Base-by-base conservation (phyloP, 306 rosid species). In the Chamaecrista fasciculata region DNA sequence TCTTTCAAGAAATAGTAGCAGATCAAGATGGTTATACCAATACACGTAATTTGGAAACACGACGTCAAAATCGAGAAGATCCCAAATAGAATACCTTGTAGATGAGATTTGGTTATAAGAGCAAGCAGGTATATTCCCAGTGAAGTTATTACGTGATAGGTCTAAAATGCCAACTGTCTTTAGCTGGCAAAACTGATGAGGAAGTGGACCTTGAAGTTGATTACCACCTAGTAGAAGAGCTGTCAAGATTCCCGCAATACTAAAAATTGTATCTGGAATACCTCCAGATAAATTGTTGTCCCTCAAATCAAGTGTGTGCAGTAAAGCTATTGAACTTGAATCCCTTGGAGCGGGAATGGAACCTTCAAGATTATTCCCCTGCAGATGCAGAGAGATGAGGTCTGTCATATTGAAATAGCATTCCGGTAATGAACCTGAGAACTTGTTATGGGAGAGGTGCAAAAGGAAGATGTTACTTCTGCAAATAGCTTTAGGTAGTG, bases 241-340 rank as follows among this genome's bases (percentile, higher is more conserved):
- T 0, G 4, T 40, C 19, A 62, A 1, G 0, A 0, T 1, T 0
- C 20, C 0, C 6, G n/a, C n/a, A n/a, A 11, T 0, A 18, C 3
- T 36, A 0, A 3, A 4, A 60, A 60, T 60, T 18, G 6, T 18
- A 11, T 36, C 0, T 59, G 46, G 65, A 33, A 59, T 33, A 18
- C 5, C 15, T 16, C 65, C 46, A 16, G 26, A 33, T 8, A 31
- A 59, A 0, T 59, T 59, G 0, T 59, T 59, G 2, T 33, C 65
- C n/a, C 65, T 59, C 46, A 59, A 59, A 34, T 59, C 66, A 31
- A 59, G 25, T n/a, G 24, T 3, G 4, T 3, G 16, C 3, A n/a
- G 3, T 2, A 0, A 2, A 3, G 12, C 7, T 14, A n/a, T n/a
- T n/a, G n/a, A n/a, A n/a, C 0, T 0, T 12, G 21, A 1, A 7